Evolutionary conservation across 306 rosid genomes (phyloP).

Genomic region (Quercus aquifolioides): DNA sequence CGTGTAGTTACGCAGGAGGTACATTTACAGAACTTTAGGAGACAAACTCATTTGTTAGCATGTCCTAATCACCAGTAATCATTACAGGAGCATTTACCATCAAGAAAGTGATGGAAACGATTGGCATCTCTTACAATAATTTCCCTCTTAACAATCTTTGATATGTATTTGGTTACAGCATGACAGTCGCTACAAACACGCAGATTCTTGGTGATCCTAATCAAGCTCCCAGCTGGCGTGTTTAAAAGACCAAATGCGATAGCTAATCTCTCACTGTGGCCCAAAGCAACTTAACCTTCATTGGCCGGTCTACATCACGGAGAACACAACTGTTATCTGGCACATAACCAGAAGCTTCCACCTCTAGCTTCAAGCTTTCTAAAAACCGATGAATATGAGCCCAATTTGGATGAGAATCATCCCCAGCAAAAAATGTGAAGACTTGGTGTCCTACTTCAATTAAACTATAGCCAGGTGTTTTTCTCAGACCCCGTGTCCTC

Average conservation of each 20-base stretch:
- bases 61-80: conserved; percentile 49
- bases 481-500: too few relatives aligned
- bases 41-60: neutral
- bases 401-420: too few relatives aligned
- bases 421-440: too few relatives aligned
- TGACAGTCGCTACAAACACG: conserved; percentile 68
- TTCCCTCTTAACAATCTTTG: conserved; percentile 58
- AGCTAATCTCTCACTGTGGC: conserved; percentile 71
- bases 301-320: too few relatives aligned
- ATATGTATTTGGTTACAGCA: conserved; percentile 57
- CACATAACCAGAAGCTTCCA: too few relatives aligned
- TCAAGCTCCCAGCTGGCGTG: conserved; percentile 57
- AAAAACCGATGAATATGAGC: too few relatives aligned
- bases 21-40: too few relatives aligned
- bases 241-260: conserved; percentile 65
- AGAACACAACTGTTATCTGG: too few relatives aligned
- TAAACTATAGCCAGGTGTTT: too few relatives aligned
- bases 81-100: conserved; percentile 62
- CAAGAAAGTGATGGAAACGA: conserved; percentile 64
- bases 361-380: too few relatives aligned
- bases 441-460: too few relatives aligned
- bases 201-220: conserved; percentile 66
- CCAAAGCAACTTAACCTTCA: conserved; percentile 5
- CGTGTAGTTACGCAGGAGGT: too few relatives aligned
- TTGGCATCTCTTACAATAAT: conserved; percentile 72